These are phyloP conservation scores for Phalaenopsis hybrid DNA, from an alignment of 116 monocot species.

Conservation along the genomic window DNA sequence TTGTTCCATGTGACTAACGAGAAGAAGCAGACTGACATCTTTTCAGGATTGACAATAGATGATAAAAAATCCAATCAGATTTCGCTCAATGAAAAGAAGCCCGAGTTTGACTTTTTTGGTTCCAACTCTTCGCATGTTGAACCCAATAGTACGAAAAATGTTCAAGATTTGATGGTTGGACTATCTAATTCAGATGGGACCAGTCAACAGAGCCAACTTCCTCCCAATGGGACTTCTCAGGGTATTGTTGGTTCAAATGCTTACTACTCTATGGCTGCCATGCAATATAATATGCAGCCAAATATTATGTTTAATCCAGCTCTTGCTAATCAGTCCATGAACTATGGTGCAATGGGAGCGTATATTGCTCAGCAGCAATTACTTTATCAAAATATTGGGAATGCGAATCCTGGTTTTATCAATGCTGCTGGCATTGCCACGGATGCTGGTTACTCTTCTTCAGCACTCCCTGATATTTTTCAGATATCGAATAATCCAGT, in stretches of 20 bases:
- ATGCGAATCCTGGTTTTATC: slow-evolving; percentile 36
- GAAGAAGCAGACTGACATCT: slow-evolving; percentile 46
- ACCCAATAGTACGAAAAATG: slow-evolving; percentile 13
- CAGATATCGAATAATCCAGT: slow-evolving; percentile 42
- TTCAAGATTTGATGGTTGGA: slow-evolving; percentile 60
- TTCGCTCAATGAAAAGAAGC: slow-evolving; percentile 8
- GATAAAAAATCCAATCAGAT: slow-evolving; percentile 19
- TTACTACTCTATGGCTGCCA: slow-evolving; percentile 26
- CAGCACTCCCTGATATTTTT: slow-evolving; percentile 70
- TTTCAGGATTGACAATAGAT: slow-evolving; percentile 78
- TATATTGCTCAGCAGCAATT: slow-evolving; percentile 73
- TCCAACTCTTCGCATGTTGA: slow-evolving; percentile 20
- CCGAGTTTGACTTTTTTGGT: slow-evolving; percentile 57
- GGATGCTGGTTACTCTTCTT: slow-evolving; percentile 25
- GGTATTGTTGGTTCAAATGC: slow-evolving; percentile 33
- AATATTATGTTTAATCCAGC: slow-evolving; percentile 55
- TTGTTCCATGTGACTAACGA: slow-evolving; percentile 67
- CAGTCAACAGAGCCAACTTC: slow-evolving; percentile 24
- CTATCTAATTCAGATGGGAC: slow-evolving; percentile 31
- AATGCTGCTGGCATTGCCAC: slow-evolving; percentile 20
- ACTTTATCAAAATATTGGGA: slow-evolving; percentile 64
- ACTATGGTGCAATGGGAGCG: slow-evolving; percentile 61
- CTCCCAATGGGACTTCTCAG: slow-evolving; percentile 20
- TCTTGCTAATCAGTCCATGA: slow-evolving; percentile 44
- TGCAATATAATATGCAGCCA: slow-evolving; percentile 48